Conservation (phyloP, 768 basidiomycete species). For the Mrakia hoshinonis region DNA sequence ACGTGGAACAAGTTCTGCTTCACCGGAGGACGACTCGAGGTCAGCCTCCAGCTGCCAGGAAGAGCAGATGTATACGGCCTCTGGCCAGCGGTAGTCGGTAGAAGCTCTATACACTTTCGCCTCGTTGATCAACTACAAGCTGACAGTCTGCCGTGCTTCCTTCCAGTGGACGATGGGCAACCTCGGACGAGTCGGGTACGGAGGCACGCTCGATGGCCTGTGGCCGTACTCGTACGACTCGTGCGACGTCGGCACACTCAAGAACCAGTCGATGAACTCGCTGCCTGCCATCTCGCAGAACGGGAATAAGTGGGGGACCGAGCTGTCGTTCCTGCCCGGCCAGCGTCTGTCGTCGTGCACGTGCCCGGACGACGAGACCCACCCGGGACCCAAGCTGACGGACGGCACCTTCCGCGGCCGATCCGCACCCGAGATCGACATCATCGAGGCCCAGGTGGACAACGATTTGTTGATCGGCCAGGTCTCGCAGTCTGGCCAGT, state of each 20-base stretch:
- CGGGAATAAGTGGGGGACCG: slow-evolving; percentile 42
- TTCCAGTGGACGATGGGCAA: slow-evolving; percentile 52
- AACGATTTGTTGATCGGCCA: slow-evolving; percentile 6
- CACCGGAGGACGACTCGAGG: slow-evolving; percentile 62
- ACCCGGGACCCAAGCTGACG: slow-evolving; percentile 71
- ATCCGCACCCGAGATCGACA: slow-evolving; percentile 45
- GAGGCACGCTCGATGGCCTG: slow-evolving; percentile 27
- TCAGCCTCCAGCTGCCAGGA: slow-evolving; percentile 61
- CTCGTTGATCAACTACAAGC: neutral
- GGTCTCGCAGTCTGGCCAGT: slow-evolving; percentile 9
- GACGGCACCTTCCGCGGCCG: slow-evolving; percentile 58
- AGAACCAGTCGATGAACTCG: slow-evolving; percentile 64
- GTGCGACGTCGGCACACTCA: slow-evolving; percentile 50
- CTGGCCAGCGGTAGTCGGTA: slow-evolving; percentile 1
- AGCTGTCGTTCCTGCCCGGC: slow-evolving; percentile 67
- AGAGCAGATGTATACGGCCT: slow-evolving; percentile 47
- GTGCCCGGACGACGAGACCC: slow-evolving; percentile 63
- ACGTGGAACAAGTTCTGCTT: slow-evolving; percentile 77
- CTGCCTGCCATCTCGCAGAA: slow-evolving; percentile 54
- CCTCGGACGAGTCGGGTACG: slow-evolving; percentile 70
- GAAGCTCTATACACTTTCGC: neutral
- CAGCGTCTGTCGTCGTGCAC: slow-evolving; percentile 78
- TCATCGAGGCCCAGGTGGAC: slow-evolving; percentile 58
- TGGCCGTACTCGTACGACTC: slow-evolving; percentile 45
- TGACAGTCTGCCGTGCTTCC: neutral